Evolutionary conservation across 176 grass and related monocot genomes (phyloP), one percentile per base, ranked within the genome.

Genomic region (Microstegium vimineum): DNA sequence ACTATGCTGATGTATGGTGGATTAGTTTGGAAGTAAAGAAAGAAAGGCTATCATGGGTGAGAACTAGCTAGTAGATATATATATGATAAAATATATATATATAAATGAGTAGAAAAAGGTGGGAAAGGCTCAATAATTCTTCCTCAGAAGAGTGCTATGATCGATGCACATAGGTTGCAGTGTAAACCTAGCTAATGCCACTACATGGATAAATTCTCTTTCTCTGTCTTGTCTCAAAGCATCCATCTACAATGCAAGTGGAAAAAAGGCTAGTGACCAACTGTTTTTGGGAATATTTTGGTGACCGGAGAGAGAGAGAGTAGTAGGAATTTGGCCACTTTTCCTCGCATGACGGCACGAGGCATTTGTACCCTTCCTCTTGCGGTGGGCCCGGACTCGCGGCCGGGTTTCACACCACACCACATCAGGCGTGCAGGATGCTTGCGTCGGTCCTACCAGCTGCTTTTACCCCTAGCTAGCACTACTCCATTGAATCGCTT

Each of bases 351-450:
- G 54, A 57, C 22, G 54, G 54, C 54, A 57, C 3, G 10, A 75
- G 69, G 81, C 40, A 83, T 75, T 11, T 83, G 81, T 75, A 38
- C 71, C 43, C 60, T 75, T 75, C 30, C 71, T 32, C 60, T 75
- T 49, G 14, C 22, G 11, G 41, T 37, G 81, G 81, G 57, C 40
- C 70, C 70, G 10, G 9, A 0, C 1, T 17, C 23, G 33, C 23
- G 33, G 17, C 49, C 5, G 18, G 6, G 49, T 52, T 52, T 52
- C 49, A 56, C 20, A 56, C 47, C 15, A 18, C n/a, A n/a, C n/a
- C n/a, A n/a, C n/a, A n/a, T n/a, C n/a, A n/a, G n/a, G n/a, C n/a
- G n/a, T n/a, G n/a, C n/a, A n/a, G n/a, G n/a, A n/a, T n/a, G n/a
- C n/a, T n/a, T n/a, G n/a, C n/a, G n/a, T n/a, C n/a, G n/a, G n/a